Percentiles rank a stretch among this genome's conserved stretches.
These are phyloP conservation scores for Penicillium sp. DNA, from an alignment of 2,329 filamentous ascomycete species.

Conservation along the genomic window DNA sequence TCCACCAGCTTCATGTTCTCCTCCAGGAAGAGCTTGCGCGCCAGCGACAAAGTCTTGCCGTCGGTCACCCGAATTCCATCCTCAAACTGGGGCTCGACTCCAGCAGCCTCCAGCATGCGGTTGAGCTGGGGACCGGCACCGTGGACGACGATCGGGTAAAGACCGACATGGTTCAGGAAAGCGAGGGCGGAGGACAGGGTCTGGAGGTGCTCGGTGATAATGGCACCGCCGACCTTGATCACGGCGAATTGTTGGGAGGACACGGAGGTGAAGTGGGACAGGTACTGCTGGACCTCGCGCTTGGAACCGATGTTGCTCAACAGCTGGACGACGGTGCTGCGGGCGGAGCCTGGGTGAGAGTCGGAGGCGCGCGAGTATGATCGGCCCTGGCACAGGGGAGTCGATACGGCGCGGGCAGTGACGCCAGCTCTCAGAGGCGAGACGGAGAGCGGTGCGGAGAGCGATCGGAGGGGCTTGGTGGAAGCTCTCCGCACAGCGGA, in stretches of 20 bases:
- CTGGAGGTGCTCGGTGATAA: slow-evolving; percentile 90
- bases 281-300: slow-evolving; percentile 94
- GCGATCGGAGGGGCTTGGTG: slow-evolving; percentile 43
- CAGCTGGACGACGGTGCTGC: slow-evolving; percentile 82
- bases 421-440: slow-evolving; percentile 32
- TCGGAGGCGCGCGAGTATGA: slow-evolving; percentile 50
- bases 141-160: slow-evolving; percentile 95
- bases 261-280: slow-evolving; percentile 95
- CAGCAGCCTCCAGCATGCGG: slow-evolving; percentile 82
- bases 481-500: slow-evolving; percentile 50
- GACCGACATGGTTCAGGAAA: slow-evolving; percentile 90
- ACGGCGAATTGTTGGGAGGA: slow-evolving; percentile 97
- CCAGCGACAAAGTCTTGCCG: slow-evolving; percentile 88
- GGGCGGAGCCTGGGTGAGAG: slow-evolving; percentile 61
- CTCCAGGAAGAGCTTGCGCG: slow-evolving; percentile 88
- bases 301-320: slow-evolving; percentile 95
- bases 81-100: slow-evolving; percentile 92
- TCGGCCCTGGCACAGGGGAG: slow-evolving; percentile 40
- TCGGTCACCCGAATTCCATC: slow-evolving; percentile 96
- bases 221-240: slow-evolving; percentile 96
- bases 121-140: slow-evolving; percentile 95
- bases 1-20: slow-evolving; percentile 94
- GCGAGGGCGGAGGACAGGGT: slow-evolving; percentile 86
- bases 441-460: slow-evolving; percentile 42
- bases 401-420: slow-evolving; percentile 27